phyloP scores from a whole-genome alignment of 768 basidiomycete species.

The Amanita molliuscula region DNA sequence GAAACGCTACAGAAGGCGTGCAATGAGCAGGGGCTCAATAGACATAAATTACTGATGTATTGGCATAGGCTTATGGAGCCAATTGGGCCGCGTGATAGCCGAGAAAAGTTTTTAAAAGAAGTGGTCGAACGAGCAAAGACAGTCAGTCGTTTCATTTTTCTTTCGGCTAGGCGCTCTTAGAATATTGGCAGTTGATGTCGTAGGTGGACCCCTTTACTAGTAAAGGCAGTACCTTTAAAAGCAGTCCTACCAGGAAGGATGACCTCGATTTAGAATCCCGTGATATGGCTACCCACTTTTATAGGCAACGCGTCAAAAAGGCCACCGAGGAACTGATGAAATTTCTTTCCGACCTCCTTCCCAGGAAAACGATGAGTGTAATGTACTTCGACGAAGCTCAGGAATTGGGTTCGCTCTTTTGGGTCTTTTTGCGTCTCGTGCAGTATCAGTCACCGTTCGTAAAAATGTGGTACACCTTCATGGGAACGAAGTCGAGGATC shows the following conservation, averaged over 20 bases:
- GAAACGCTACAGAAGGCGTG: background rate
- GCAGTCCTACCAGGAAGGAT: background rate
- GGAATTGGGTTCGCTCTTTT: conserved; percentile 5
- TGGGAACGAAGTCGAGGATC: conserved; percentile 8
- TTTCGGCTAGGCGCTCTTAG: background rate
- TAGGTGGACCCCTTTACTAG: background rate
- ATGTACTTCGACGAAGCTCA: conserved; percentile 13
- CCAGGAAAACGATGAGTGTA: background rate
- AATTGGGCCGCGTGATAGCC: background rate
- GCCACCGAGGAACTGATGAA: background rate
- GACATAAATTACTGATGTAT: background rate
- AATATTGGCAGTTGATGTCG: background rate
- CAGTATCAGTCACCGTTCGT: background rate
- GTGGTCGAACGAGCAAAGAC: background rate
- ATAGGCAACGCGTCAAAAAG: background rate
- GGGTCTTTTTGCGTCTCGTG: conserved; percentile 9
- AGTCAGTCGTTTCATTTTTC: background rate
- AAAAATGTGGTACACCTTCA: conserved; percentile 11
- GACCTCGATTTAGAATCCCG: background rate
- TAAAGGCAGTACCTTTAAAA: too few species aligned
- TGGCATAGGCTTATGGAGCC: background rate
- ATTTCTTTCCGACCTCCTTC: background rate
- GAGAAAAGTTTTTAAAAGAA: background rate
- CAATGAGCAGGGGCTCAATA: background rate
- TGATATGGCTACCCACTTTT: background rate